A percentile compares a stretch with the other conserved stretches of the same genome.
These are phyloP conservation scores for Xylaria hypoxylon DNA, from an alignment of 2,329 filamentous ascomycete species.

Conservation along the genomic window DNA sequence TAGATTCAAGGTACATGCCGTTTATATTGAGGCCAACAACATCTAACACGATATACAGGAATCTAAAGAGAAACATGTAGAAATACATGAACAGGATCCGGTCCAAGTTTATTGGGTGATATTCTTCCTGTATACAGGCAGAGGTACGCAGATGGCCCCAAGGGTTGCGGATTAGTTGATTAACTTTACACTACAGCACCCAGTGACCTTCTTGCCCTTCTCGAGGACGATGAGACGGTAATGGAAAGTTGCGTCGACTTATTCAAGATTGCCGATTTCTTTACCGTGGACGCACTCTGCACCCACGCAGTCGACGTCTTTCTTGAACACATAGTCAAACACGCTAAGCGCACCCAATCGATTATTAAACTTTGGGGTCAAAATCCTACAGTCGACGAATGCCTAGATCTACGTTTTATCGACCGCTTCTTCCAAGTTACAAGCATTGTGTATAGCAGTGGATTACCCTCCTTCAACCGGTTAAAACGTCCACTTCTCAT, in stretches of 20 bases:
- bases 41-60: constrained; percentile 1
- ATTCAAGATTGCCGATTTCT: constrained; percentile 4
- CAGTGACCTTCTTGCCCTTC: not conserved
- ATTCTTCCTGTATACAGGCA: constrained; percentile 27
- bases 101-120: constrained; percentile 21
- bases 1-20: not conserved
- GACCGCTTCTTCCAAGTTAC: not conserved
- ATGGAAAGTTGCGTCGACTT: constrained; percentile 1
- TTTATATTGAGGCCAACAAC: not conserved
- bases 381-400: too few species aligned
- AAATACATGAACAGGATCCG: constrained; percentile 18
- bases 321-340: not conserved
- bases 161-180: not conserved
- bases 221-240: not conserved
- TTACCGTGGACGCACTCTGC: not conserved
- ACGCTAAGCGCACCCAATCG: not conserved
- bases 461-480: not conserved
- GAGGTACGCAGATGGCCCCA: not conserved
- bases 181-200: not conserved
- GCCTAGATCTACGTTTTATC: too few species aligned
- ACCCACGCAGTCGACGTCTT: not conserved
- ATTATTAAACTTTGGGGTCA: too few species aligned
- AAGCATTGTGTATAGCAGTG: not conserved
- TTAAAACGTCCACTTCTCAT: not conserved
- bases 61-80: not conserved